These are phyloP conservation scores for Geranium incanum DNA, from an alignment of 441 rosid genomes.

Conservation along the genomic window DNA sequence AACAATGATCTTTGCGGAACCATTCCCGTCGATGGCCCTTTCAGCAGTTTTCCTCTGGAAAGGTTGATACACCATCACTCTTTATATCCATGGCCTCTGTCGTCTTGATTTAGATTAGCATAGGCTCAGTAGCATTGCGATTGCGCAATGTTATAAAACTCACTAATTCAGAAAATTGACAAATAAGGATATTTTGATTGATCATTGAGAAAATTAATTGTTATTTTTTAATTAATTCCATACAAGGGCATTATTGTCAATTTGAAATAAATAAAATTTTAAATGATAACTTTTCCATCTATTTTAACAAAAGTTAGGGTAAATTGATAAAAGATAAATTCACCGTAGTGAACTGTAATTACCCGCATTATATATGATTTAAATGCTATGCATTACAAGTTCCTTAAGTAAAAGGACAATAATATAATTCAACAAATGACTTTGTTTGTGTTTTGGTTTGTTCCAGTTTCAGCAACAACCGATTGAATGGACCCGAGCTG, in stretches of 20 bases:
- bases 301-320: too few species aligned
- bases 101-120: not conserved
- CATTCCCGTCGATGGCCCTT: constrained; percentile 68
- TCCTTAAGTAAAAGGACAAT: not conserved
- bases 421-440: not conserved
- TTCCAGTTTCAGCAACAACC: constrained; percentile 52
- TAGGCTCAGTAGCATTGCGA: not conserved
- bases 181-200: too few species aligned
- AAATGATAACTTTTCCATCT: too few species aligned
- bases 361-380: too few species aligned
- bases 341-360: too few species aligned
- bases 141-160: not conserved
- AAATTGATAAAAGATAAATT: too few species aligned
- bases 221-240: too few species aligned
- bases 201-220: too few species aligned
- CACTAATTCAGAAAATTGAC: too few species aligned
- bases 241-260: too few species aligned
- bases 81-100: not conserved
- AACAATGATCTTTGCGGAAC: constrained; percentile 70
- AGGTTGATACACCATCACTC: constrained; percentile 33
- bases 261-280: too few species aligned
- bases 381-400: too few species aligned
- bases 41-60: constrained; percentile 41
- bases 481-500: constrained; percentile 64
- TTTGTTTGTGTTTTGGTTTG: constrained; percentile 4